phyloP scores from a whole-genome alignment of 352 stramenopile genomes.

The Phytophthora aleatoria region DNA sequence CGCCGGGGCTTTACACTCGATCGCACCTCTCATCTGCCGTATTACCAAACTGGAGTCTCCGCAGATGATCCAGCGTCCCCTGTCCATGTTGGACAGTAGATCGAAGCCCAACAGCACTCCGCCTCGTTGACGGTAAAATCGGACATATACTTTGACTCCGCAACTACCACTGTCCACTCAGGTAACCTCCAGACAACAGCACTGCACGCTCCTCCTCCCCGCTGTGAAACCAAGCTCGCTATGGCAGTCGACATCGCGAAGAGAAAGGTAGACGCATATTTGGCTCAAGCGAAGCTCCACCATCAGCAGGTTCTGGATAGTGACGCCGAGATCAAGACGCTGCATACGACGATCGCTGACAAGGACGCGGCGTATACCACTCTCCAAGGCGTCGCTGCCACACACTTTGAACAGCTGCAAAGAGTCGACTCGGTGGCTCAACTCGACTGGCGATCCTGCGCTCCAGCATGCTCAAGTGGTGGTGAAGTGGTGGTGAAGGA shows the following conservation, averaged over 20 bases:
- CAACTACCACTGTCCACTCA: too few species aligned
- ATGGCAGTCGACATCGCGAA: neutral
- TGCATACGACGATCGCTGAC: neutral
- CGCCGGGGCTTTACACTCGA: too few species aligned
- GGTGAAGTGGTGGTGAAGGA: too few species aligned
- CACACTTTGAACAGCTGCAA: neutral
- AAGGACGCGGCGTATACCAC: neutral
- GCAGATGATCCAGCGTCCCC: too few species aligned
- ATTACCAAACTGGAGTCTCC: too few species aligned
- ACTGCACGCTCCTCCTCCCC: too few species aligned
- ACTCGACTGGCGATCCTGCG: neutral
- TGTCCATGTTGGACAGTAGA: too few species aligned
- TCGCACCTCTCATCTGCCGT: too few species aligned
- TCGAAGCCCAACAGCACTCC: too few species aligned
- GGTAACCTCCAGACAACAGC: too few species aligned
- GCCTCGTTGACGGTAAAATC: too few species aligned
- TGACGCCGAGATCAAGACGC: neutral
- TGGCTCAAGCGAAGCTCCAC: neutral
- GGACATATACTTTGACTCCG: too few species aligned
- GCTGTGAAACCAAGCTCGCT: neutral
- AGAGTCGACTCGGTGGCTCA: neutral
- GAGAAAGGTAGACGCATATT: neutral
- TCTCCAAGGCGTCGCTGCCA: neutral
- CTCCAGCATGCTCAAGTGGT: neutral
- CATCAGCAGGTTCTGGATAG: neutral